These are phyloP conservation scores for Oryza rufipogon DNA, from an alignment of 176 grass and related monocot species.

Conservation along the genomic window DNA sequence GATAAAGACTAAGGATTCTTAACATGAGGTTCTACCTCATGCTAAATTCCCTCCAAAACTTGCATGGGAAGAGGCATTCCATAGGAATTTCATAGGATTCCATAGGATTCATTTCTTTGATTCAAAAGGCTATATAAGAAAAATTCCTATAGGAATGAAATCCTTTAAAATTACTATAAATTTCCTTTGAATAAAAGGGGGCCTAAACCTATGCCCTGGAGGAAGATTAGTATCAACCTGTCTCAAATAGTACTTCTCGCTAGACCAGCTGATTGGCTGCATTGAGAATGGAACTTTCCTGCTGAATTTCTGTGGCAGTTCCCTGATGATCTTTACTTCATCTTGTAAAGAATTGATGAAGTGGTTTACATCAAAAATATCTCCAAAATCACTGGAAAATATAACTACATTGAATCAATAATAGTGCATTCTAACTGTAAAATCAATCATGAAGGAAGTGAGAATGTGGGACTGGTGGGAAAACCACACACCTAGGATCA, in stretches of 20 bases:
- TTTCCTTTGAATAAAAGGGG: no score
- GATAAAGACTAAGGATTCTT: no score
- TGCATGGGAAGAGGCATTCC: no score
- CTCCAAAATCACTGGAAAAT: slow-evolving; percentile 81
- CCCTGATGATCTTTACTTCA: slow-evolving; percentile 91
- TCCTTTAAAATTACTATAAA: no score
- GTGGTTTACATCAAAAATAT: slow-evolving; percentile 90
- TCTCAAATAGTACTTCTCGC: slow-evolving; percentile 90
- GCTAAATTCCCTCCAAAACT: no score
- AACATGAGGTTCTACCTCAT: no score
- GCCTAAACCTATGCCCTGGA: background rate
- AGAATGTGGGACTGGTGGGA: background rate
- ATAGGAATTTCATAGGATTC: no score
- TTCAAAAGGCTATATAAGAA: no score
- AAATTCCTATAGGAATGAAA: no score
- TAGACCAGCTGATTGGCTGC: slow-evolving; percentile 96
- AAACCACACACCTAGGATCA: slow-evolving; percentile 81
- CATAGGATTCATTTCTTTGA: no score
- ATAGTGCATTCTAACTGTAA: background rate
- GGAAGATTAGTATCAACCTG: slow-evolving; percentile 61
- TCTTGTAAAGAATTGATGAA: slow-evolving; percentile 93
- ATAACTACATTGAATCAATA: slow-evolving; percentile 29
- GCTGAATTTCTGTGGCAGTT: slow-evolving; percentile 76
- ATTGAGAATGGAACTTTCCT: slow-evolving; percentile 69
- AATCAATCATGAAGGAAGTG: slow-evolving; percentile 1